phyloP scores from a whole-genome alignment of 164 flowering plant species.

The Tetrastigma voinierianum region DNA sequence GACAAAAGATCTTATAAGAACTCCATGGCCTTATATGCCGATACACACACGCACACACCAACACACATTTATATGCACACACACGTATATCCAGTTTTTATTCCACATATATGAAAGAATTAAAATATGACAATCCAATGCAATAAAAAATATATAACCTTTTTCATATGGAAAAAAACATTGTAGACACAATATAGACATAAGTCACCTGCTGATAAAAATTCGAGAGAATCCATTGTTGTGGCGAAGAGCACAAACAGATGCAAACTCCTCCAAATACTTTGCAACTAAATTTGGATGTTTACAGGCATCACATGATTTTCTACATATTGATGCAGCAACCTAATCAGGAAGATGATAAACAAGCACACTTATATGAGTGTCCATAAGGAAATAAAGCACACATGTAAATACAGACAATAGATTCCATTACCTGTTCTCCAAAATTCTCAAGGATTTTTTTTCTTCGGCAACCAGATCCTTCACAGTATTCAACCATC shows the following conservation, averaged over 20 bases:
- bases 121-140: too few relatives aligned
- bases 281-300: slow-evolving; percentile 67
- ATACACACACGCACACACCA: too few relatives aligned
- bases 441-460: slow-evolving; percentile 89
- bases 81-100: too few relatives aligned
- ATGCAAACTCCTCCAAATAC: slow-evolving; percentile 59
- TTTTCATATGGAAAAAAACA: not conserved
- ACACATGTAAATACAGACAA: not conserved
- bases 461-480: slow-evolving; percentile 77
- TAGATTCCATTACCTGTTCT: slow-evolving; percentile 59
- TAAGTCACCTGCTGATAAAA: slow-evolving; percentile 56
- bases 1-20: too few relatives aligned
- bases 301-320: slow-evolving; percentile 91
- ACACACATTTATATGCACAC: too few relatives aligned
- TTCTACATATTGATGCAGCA: slow-evolving; percentile 56
- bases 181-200: not conserved
- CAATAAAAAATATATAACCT: too few relatives aligned
- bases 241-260: slow-evolving; percentile 25
- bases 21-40: too few relatives aligned
- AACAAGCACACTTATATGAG: not conserved
- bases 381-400: not conserved
- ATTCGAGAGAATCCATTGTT: slow-evolving; percentile 38
- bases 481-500: slow-evolving; percentile 92
- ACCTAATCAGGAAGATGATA: slow-evolving; percentile 36
- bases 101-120: too few relatives aligned